These are phyloP conservation scores for Vanilla planifolia DNA, from an alignment of 106 monocot species.

Conservation along the genomic window DNA sequence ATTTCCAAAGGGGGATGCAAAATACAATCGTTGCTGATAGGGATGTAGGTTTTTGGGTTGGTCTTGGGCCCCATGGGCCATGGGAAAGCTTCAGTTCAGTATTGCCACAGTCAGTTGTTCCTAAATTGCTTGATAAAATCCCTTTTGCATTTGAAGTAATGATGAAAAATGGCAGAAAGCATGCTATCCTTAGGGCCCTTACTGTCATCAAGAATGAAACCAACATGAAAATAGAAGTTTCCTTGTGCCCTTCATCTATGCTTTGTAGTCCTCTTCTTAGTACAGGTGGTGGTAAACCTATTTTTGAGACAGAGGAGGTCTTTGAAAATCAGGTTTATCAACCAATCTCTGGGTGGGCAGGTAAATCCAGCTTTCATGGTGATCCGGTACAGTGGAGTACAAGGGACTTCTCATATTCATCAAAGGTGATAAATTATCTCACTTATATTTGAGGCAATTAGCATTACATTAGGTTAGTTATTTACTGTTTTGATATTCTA, in stretches of 20 bases:
- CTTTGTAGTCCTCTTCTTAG: constrained; percentile 15
- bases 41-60: constrained; percentile 70
- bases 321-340: constrained; percentile 78
- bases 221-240: constrained; percentile 75
- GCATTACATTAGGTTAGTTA: background rate
- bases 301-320: constrained; percentile 49
- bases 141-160: constrained; percentile 75
- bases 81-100: constrained; percentile 79
- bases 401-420: constrained; percentile 65
- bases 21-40: constrained; percentile 20
- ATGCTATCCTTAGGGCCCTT: constrained; percentile 75
- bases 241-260: constrained; percentile 41
- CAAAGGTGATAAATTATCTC: constrained; percentile 41
- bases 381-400: constrained; percentile 64
- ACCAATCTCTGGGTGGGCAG: constrained; percentile 70
- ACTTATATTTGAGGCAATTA: background rate
- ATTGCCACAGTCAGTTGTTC: constrained; percentile 56
- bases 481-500: constrained; percentile 8
- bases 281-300: constrained; percentile 4
- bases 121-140: constrained; percentile 57
- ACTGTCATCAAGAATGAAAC: constrained; percentile 66
- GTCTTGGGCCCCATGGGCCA: constrained; percentile 64
- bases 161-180: constrained; percentile 71
- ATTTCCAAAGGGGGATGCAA: constrained; percentile 21
- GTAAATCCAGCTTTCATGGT: constrained; percentile 20